Percentiles rank a stretch among this genome's conserved stretches.
These are phyloP conservation scores for Aspergillus novofumigatus DNA, from an alignment of 2,329 filamentous ascomycete genomes.

Conservation along the genomic window DNA sequence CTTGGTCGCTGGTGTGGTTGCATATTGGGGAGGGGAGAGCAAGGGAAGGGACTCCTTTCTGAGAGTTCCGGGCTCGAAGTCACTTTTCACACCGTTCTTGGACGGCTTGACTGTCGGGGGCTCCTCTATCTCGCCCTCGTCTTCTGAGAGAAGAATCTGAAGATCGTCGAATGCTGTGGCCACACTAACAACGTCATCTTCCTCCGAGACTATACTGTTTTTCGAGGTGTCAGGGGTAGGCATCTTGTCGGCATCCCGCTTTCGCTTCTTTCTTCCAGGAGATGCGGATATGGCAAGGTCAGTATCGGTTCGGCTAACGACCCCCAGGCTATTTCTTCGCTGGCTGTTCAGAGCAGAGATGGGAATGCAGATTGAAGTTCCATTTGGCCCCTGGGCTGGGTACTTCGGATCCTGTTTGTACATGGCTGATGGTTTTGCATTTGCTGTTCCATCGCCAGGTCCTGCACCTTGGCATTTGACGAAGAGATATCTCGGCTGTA, in stretches of 20 bases:
- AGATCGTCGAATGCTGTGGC: conserved; percentile 49
- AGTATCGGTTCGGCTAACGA: conserved; percentile 23
- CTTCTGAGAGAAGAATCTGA: conserved; percentile 33
- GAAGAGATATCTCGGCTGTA: conserved; percentile 83
- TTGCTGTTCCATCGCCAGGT: not conserved
- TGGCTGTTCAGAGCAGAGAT: conserved; percentile 48
- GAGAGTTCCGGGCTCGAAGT: conserved; percentile 66
- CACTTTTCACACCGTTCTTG: conserved; percentile 35
- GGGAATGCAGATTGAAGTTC: conserved; percentile 47
- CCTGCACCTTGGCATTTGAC: conserved; percentile 39
- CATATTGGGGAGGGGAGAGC: conserved; percentile 63
- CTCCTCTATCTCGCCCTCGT: conserved; percentile 6
- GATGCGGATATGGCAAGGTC: conserved; percentile 10
- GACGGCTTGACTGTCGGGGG: conserved; percentile 1
- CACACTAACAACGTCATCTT: conserved; percentile 44
- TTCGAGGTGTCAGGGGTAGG: not conserved
- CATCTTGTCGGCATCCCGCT: not conserved
- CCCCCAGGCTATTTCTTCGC: conserved; percentile 27
- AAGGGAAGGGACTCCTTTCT: conserved; percentile 59
- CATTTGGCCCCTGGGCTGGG: conserved; percentile 39
- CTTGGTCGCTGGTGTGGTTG: conserved; percentile 57
- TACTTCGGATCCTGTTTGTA: conserved; percentile 36
- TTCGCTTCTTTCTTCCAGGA: not conserved
- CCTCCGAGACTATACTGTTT: conserved; percentile 1
- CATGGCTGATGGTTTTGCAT: conserved; percentile 9